Conservation (phyloP, 805 yeast species). For the Ogataea haglerorum region DNA sequence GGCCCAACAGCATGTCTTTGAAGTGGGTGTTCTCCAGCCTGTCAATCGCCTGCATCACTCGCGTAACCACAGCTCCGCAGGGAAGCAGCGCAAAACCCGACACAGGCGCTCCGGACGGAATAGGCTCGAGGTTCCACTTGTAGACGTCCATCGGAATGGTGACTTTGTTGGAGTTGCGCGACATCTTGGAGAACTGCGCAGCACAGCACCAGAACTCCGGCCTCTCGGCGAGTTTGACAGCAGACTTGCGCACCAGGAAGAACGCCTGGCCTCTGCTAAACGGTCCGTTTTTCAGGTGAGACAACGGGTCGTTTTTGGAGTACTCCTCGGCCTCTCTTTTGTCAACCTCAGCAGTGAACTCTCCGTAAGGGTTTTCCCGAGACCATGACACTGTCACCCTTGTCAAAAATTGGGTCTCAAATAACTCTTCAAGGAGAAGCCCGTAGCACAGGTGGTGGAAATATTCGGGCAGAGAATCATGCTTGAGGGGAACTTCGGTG, state of each 20-base stretch:
- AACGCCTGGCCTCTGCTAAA: slow-evolving; percentile 58
- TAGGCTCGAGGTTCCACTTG: slow-evolving; percentile 48
- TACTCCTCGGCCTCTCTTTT: slow-evolving; percentile 45
- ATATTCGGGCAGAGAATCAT: slow-evolving; percentile 49
- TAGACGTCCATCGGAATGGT: slow-evolving; percentile 48
- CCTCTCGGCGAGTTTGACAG: slow-evolving; percentile 33
- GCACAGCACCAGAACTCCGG: slow-evolving; percentile 58
- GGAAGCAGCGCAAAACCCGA: slow-evolving; percentile 46
- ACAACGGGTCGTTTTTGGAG: slow-evolving; percentile 49
- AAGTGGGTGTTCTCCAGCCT: slow-evolving; percentile 49
- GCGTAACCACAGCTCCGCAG: slow-evolving; percentile 57
- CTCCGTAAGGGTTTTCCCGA: slow-evolving; percentile 31
- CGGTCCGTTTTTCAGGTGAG: slow-evolving; percentile 54
- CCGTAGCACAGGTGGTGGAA: slow-evolving; percentile 58
- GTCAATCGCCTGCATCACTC: slow-evolving; percentile 66
- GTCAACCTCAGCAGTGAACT: slow-evolving; percentile 41
- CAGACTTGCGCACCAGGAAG: slow-evolving; percentile 44
- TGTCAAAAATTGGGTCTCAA: slow-evolving; percentile 42
- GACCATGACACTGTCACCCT: slow-evolving; percentile 46
- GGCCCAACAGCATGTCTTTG: slow-evolving; percentile 36
- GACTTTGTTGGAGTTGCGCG: slow-evolving; percentile 12
- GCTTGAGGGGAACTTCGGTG: slow-evolving; percentile 26
- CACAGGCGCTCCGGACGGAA: slow-evolving; percentile 28
- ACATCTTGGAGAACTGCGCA: slow-evolving; percentile 36
- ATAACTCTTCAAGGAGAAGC: slow-evolving; percentile 59